Base-by-base conservation (phyloP, 768 basidiomycete species). In the Epithele typhae region DNA sequence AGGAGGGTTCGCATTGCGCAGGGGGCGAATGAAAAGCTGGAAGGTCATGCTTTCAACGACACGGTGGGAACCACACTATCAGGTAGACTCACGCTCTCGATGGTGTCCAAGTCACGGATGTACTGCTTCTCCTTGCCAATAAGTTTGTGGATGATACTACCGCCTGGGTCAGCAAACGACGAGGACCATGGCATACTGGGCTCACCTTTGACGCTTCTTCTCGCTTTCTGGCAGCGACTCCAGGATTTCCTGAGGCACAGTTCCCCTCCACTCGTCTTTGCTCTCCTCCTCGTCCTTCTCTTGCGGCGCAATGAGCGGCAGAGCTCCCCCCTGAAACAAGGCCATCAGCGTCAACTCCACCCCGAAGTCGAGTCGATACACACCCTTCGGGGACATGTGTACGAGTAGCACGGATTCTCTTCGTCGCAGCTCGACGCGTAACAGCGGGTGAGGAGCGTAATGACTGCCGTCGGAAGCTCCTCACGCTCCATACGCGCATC, bases 41-140 rank as follows among this genome's bases (percentile, higher is more conserved):
- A 30, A n/a, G n/a, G n/a, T n/a, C 6, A n/a, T 25, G n/a, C 0
- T n/a, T 17, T 33, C 35, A 38, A 24, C 73, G 70, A 46, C 73
- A 70, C 44, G 75, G 4, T 46, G 4, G 32, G 27, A 12, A 15
- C 30, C 30, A 9, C 30, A 15, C 30, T 9, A 9, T 32, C 9
- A 9, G 15, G 15, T 32, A 15, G 9, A 56, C 71, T 72, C 34
- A 87, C 82, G 14, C 76, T 71, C 60, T 95, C 90, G 36, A 96
- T 78, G 2, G 82, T 74, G 49, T 91, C 84, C 7, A 99, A 75
- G 59, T 99, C 95, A 45, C 84, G 81, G 35, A 92, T 69, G 60
- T 94, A 96, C 59, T 92, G 86, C 53, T 91, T 83, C 62, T 98
- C 95, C 56, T 90, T 84, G 53, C 75, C 75, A 54, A 98, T 89